Base-by-base conservation (phyloP, 306 rosid species). In the Abrus pulchellus region DNA sequence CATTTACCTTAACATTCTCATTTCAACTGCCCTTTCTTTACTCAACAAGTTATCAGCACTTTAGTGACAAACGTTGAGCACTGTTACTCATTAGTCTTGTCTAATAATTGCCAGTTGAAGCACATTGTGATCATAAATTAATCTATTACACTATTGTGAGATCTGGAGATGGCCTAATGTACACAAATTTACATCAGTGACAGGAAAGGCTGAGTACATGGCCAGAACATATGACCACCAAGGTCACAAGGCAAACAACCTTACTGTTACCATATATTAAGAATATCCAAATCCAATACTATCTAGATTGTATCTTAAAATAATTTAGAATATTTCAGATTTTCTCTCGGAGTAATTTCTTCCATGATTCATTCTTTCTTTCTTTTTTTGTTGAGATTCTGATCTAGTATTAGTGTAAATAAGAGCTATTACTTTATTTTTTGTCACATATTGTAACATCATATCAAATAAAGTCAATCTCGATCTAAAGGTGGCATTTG, bases 181-280 rank as follows among this genome's bases (percentile, higher is more conserved):
- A 27, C 61, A 53, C 33, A 20, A 45, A 9, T 28, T 68, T 29
- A 11, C 4, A 36, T 43, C 41, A 47, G 52, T 47, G n/a, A 47
- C 3, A 64, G 3, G 40, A 44, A 56, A 68, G 56, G 56, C 27
- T 10, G n/a, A 3, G 44, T 44, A 30, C 29, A 50, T 49, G 60
- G 36, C 75, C 12, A 33, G 9, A 33, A 49, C 32, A 29, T 4
- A 4, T 49, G 75, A 32, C 40, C 45, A 49, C 57, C 9, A 28
- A 20, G 47, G 60, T 73, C 11, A 73, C 34, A 56, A 73, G 27
- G 41, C 49, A 59, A 55, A 40, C 54, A 55, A 20, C 66, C 63
- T 73, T 27, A 73, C 3, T 13, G 20, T 43, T 43, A 43, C 7
- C 3, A 43, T 43, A 43, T 5, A 43, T 2, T 4, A 43, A 43